These are phyloP conservation scores for Plasmodium gonderi DNA, from an alignment of 169 alveolate species.

Conservation along the genomic window DNA sequence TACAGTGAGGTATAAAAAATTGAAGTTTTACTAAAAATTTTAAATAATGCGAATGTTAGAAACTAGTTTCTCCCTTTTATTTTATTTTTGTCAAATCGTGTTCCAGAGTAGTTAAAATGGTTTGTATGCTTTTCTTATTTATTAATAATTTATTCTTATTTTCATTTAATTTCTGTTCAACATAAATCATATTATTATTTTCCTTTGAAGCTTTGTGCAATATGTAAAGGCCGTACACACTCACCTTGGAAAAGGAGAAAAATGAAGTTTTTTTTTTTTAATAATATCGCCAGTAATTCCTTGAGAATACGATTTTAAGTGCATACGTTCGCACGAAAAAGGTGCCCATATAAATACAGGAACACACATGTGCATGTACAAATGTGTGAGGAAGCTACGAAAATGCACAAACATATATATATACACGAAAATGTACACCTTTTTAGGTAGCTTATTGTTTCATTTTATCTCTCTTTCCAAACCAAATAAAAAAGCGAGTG, in stretches of 20 bases:
- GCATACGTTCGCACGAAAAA: neutral
- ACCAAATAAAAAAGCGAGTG: constrained; percentile 66
- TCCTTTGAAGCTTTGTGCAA: constrained; percentile 65
- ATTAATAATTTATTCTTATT: constrained; percentile 56
- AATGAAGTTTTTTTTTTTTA: neutral
- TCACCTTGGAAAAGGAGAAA: constrained; percentile 31
- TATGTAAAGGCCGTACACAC: constrained; percentile 56
- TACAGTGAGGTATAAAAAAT: neutral
- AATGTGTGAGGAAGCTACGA: neutral
- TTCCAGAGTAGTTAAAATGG: constrained; percentile 34
- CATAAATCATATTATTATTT: constrained; percentile 41
- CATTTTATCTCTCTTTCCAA: neutral
- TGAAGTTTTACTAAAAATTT: neutral
- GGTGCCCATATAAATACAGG: too few relatives aligned
- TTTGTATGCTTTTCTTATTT: constrained; percentile 26
- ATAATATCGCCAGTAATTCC: neutral
- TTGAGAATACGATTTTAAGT: neutral
- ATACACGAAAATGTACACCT: neutral
- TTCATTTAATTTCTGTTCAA: constrained; percentile 46
- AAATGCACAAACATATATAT: neutral
- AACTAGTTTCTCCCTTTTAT: neutral
- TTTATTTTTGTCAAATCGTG: constrained; percentile 32
- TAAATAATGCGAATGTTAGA: neutral
- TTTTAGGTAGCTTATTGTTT: neutral
- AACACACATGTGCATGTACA: neutral